A percentile compares a stretch with the other conserved stretches of the same genome.
phyloP scores from a whole-genome alignment of 768 basidiomycete genomes.

The Amanita muscaria region DNA sequence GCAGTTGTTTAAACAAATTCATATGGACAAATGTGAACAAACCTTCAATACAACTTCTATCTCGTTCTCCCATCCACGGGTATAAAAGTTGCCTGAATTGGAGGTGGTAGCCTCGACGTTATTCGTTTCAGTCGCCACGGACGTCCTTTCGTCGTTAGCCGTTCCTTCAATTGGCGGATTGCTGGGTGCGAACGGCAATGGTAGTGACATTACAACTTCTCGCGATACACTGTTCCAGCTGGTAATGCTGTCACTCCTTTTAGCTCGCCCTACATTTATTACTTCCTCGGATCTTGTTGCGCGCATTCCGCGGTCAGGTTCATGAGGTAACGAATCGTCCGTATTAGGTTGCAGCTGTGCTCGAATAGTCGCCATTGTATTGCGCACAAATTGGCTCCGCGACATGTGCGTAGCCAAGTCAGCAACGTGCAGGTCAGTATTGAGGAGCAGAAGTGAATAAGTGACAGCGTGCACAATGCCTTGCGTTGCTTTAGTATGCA shows the following conservation, averaged over 20 bases:
- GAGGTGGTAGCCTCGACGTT: slow-evolving; percentile 19
- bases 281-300: not conserved
- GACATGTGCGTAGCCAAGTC: slow-evolving; percentile 89
- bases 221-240: slow-evolving; percentile 77
- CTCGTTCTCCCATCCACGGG: slow-evolving; percentile 74
- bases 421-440: slow-evolving; percentile 96
- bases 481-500: slow-evolving; percentile 33
- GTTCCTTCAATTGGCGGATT: not conserved
- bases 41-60: slow-evolving; percentile 86
- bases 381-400: slow-evolving; percentile 81
- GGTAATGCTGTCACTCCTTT: slow-evolving; percentile 75
- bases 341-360: slow-evolving; percentile 52
- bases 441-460: slow-evolving; percentile 87
- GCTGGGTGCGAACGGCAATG: slow-evolving; percentile 24
- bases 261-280: slow-evolving; percentile 25
- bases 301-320: slow-evolving; percentile 40
- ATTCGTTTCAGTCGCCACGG: slow-evolving; percentile 13
- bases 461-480: slow-evolving; percentile 86
- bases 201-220: slow-evolving; percentile 41
- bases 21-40: slow-evolving; percentile 7
- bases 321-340: slow-evolving; percentile 39
- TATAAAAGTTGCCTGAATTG: slow-evolving; percentile 34
- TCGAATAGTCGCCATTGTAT: slow-evolving; percentile 83
- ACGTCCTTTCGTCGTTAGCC: not conserved
- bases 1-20: slow-evolving; percentile 1